These are phyloP conservation scores for Lophium mytilinum DNA, from an alignment of 495 filamentous ascomycete genomes.

Conservation along the genomic window DNA sequence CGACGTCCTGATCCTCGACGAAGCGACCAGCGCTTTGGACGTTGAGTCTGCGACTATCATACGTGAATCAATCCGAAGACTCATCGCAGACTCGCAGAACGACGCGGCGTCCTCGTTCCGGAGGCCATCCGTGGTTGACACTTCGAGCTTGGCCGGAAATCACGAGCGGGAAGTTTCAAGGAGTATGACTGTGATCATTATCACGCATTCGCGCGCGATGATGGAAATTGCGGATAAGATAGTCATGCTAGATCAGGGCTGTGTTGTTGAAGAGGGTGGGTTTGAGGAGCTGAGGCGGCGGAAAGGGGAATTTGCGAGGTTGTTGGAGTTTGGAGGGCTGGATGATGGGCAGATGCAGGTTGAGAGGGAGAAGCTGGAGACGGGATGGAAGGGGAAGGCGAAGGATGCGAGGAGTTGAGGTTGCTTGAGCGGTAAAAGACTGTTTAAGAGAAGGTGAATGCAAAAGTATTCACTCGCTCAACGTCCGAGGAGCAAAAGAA, in stretches of 20 bases:
- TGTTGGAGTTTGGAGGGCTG: constrained; percentile 27
- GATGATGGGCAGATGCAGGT: background rate
- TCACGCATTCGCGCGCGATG: constrained; percentile 77
- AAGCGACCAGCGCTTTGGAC: constrained; percentile 80
- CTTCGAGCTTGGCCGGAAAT: constrained; percentile 2
- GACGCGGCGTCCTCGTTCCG: constrained; percentile 13
- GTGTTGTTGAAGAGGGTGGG: constrained; percentile 55
- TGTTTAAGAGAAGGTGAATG: no score
- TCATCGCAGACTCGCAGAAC: constrained; percentile 34
- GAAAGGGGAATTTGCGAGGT: constrained; percentile 35
- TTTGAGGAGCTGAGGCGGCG: constrained; percentile 46
- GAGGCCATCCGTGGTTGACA: background rate
- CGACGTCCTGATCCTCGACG: constrained; percentile 70
- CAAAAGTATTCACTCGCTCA: no score
- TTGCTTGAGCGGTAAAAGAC: background rate
- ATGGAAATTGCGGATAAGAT: constrained; percentile 68
- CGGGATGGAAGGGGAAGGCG: background rate
- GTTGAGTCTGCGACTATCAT: constrained; percentile 58
- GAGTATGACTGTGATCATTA: constrained; percentile 53
- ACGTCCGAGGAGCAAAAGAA: no score
- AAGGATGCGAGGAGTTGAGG: background rate
- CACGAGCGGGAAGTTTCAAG: background rate
- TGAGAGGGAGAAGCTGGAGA: background rate
- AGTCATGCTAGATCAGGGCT: constrained; percentile 60
- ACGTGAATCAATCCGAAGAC: constrained; percentile 48